phyloP scores from a whole-genome alignment of 305 asterid species.

The Withania somnifera region DNA sequence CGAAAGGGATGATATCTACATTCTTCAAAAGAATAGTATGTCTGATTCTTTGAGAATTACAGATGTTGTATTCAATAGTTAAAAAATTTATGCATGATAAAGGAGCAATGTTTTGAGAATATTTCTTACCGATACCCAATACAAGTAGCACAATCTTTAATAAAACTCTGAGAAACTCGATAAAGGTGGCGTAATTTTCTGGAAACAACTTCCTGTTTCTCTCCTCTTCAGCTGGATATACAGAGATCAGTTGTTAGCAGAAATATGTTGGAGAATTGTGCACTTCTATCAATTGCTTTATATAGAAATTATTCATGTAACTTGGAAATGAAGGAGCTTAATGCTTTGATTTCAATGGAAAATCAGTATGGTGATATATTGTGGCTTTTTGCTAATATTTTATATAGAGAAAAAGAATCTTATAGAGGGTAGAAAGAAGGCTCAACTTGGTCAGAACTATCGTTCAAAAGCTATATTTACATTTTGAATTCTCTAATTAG shows the following conservation, averaged over 20 bases:
- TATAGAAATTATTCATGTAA: not conserved
- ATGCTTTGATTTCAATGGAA: not conserved
- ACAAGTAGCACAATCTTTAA: conserved; percentile 9
- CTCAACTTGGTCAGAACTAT: not conserved
- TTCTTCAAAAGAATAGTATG: not conserved
- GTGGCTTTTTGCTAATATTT: not conserved
- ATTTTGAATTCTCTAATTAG: not conserved
- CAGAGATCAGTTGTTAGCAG: not conserved
- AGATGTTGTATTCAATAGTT: not conserved
- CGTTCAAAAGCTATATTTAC: not conserved
- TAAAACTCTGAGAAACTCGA: not conserved
- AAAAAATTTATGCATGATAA: not conserved
- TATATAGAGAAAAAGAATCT: not conserved
- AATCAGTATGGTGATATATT: not conserved
- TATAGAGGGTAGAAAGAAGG: not conserved
- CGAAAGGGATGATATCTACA: not conserved
- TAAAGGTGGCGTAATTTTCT: conserved; percentile 4
- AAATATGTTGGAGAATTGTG: not conserved
- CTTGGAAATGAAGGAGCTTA: not conserved
- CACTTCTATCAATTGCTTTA: not conserved
- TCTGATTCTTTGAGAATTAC: not conserved
- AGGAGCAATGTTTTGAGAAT: not conserved
- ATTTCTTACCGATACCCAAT: conserved; percentile 18
- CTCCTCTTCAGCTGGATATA: not conserved
- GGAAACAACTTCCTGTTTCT: conserved; percentile 3